Evolutionary conservation across 2,329 filamentous ascomycete species (phyloP).

Genomic region (Hymenoscyphus linearis): DNA sequence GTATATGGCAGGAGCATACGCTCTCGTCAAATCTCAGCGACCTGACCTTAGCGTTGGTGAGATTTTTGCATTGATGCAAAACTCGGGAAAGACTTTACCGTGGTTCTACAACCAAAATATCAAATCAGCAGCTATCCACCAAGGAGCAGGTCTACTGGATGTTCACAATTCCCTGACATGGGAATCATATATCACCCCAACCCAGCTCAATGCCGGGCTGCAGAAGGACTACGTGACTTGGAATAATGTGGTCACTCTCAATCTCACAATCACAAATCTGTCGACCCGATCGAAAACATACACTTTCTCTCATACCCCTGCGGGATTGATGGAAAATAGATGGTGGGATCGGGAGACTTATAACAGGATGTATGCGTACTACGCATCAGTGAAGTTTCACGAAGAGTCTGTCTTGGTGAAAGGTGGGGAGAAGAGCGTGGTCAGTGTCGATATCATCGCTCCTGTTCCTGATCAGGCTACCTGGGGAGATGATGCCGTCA

Average conservation of each 20-base stretch:
- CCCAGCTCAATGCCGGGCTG: slow-evolving; percentile 22
- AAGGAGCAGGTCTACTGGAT: slow-evolving; percentile 34
- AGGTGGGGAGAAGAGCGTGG: background rate
- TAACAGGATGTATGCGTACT: slow-evolving; percentile 12
- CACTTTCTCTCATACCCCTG: slow-evolving; percentile 21
- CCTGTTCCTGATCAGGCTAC: background rate
- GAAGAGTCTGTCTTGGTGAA: background rate
- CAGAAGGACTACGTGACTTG: slow-evolving; percentile 5
- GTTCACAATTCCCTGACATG: slow-evolving; percentile 30
- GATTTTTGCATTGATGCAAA: slow-evolving; percentile 30
- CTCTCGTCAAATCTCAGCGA: slow-evolving; percentile 33
- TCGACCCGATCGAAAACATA: slow-evolving; percentile 21
- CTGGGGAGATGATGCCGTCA: background rate
- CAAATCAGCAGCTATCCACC: slow-evolving; percentile 30
- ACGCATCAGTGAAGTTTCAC: background rate
- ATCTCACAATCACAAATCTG: slow-evolving; percentile 27
- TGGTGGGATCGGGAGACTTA: slow-evolving; percentile 10
- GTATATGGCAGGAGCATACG: slow-evolving; percentile 32
- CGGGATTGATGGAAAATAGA: slow-evolving; percentile 19
- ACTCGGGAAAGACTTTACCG: slow-evolving; percentile 26
- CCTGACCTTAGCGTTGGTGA: slow-evolving; percentile 27
- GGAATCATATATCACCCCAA: slow-evolving; percentile 21
- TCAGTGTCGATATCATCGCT: background rate
- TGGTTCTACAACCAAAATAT: slow-evolving; percentile 29
- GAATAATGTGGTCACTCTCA: slow-evolving; percentile 11